Evolutionary conservation across 108 stramenopile genomes (phyloP), one percentile per base, ranked within the genome.

Genomic region (Seminavis robusta): DNA sequence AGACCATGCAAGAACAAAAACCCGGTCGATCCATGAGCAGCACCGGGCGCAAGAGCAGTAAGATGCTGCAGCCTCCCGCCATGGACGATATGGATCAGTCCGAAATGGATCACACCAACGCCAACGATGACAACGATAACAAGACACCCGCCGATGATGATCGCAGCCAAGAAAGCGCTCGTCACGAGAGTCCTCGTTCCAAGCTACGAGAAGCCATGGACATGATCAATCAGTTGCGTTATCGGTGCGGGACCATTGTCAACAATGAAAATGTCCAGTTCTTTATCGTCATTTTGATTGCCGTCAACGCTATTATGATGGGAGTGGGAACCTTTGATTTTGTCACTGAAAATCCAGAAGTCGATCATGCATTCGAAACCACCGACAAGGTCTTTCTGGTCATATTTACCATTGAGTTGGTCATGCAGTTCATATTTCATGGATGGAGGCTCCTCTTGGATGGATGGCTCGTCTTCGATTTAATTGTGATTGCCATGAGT

Each of bases 231-330:
- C 19, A 52, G 24, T 47, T 77, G 7, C 67, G 80, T 9, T 39
- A 47, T 15, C 10, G 28, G 11, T 71, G 70, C 17, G 88, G 88
- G 9, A 46, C 31, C 13, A 33, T 77, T 52, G 67, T 85, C 52
- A 85, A 90, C 49, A 53, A 83, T 26, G 32, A 42, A 21, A 28
- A 54, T n/a, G 67, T 83, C 2, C 88, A 90, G 47, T 17, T 71
- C 11, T 34, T 67, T 13, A 69, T 89, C 7, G 59, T 89, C 2
- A 1, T 65, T 0, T 54, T 80, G 49, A 89, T 89, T 50, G 39
- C 38, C 6, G 66, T 84, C 46, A 88, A 88, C 64, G 71, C 83
- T 0, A 64, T 80, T 34, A 80, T 84, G 83, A 88, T 88, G 87
- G 87, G 87, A 9, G 45, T 84, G 16, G 87, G 67, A 16, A 88